Evolutionary conservation across 2,329 filamentous ascomycete species (phyloP), one percentile per base, ranked within the genome.

Genomic region (Thermoascus crustaceus): DNA sequence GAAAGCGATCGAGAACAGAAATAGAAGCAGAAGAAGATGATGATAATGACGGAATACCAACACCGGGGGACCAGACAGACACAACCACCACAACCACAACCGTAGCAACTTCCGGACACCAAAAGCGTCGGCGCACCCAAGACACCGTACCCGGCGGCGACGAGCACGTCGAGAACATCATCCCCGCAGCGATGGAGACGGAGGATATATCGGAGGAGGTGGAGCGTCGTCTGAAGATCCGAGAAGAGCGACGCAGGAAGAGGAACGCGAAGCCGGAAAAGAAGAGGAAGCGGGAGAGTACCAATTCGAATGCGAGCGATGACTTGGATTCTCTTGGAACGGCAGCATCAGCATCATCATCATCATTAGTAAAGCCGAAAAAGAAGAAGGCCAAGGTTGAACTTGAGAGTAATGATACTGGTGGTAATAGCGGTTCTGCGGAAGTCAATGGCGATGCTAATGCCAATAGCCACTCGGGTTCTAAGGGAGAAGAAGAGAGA

Each of bases 121-220:
- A 38, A 6, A 55, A 52, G 30, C 49, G 47, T 3, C 54, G 53
- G 36, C 46, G 46, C 11, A 38, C 44, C 5, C 46, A 48, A 14
- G 34, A 46, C 20, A 25, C 38, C 8, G 41, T 44, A 5, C 31
- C 46, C 1, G 49, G 49, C 17, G 32, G 14, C 8, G 41, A 55
- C 17, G 52, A 49, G n/a, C 49, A 56, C 14, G 39, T 50, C 10
- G 38, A 45, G 23, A 40, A 47, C 22, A 42, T 38, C 20, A 44
- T 46, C 5, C 46, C 54, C 0, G 41, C 48, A 0, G 46, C 53
- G n/a, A 30, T 56, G 10, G 58, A 62, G 24, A 60, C 56, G 16
- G 64, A 68, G 34, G 64, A 68, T 39, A 68, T 68, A 30, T 65
- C 64, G 3, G 59, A 53, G 7, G 65, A 67, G 31, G 67, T 70